Conservation (phyloP, 768 basidiomycete genomes). For the Mrakia gelida region DNA sequence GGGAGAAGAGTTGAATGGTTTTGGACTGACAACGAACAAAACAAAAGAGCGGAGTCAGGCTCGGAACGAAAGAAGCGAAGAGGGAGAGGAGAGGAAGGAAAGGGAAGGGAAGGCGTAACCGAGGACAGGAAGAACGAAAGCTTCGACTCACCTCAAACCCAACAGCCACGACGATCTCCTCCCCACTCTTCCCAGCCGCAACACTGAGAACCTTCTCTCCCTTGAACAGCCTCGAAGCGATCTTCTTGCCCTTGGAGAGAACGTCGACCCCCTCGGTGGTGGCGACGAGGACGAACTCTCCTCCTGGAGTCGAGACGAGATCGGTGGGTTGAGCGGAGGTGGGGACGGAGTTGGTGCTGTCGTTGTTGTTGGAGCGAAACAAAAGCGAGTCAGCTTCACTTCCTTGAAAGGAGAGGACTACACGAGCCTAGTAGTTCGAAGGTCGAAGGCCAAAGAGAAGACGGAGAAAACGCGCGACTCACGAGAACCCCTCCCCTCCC, state of each 20-base stretch:
- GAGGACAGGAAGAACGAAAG: no score
- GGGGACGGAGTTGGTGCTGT: constrained; percentile 37
- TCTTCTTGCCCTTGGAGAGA: constrained; percentile 33
- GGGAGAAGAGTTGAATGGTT: constrained; percentile 68
- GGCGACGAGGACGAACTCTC: constrained; percentile 38
- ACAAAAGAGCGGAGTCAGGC: no score
- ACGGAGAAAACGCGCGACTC: background rate
- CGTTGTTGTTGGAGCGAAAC: background rate
- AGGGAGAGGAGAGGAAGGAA: background rate
- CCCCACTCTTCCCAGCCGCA: background rate
- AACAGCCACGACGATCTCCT: constrained; percentile 12
- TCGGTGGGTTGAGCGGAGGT: constrained; percentile 41
- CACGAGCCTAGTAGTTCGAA: no score
- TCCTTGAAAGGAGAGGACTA: background rate
- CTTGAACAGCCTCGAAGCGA: constrained; percentile 14
- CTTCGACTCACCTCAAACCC: constrained; percentile 21
- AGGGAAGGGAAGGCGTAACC: background rate
- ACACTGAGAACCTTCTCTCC: constrained; percentile 27
- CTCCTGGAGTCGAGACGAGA: constrained; percentile 37
- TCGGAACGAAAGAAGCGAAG: background rate
- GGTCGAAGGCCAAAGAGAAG: background rate
- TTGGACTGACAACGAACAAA: constrained; percentile 52
- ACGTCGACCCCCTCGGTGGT: constrained; percentile 37
- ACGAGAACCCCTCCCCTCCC: constrained; percentile 6
- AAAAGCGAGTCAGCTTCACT: background rate